Base-by-base conservation (phyloP, 495 filamentous ascomycete genomes). In the Xylaria nigripes region DNA sequence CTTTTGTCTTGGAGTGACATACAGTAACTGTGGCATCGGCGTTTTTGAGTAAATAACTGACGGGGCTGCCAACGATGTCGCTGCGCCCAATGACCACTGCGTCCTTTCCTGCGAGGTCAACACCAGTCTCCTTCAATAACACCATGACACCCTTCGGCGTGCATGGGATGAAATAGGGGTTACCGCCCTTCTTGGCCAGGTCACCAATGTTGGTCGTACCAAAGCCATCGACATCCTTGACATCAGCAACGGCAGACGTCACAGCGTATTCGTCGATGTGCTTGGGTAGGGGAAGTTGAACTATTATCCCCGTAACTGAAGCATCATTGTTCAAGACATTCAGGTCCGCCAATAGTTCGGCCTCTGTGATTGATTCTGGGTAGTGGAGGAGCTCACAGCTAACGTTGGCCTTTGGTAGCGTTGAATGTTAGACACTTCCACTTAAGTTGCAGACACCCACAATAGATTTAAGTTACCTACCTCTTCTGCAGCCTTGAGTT, bases 211-310 rank as follows among this genome's bases (percentile, higher is more conserved):
- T 97, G 57, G 80, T 76, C 25, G 87, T 83, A 38, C 94, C 92
- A 68, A 98, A 98, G 53, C 93, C 93, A 75, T 98, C 93, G 25
- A 98, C 93, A 79, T 97, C 93, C 73, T 98, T 98, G 72, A 89
- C 86, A 61, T 89, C 86, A 24, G 87, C 80, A 16, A 98, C 93
- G 10, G 87, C 83, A 24, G 89, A 93, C 44, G 94, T 98, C 61
- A 98, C 76, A 2, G 81, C 73, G 65, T 92, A 86, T 72, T 97
- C 93, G 51, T 89, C 87, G 56, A 98, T 85, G 64, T 93, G 86
- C 58, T 80, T 81, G 2, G 94, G 93, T 13, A 98, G 72, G 6
- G 93, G 93, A 45, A 98, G 71, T 70, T 98, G 93, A 46, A 98
- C 90, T 36, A 98, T 79, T 60, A 97, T 90, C 59, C 93, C 93